Percentiles rank a stretch among this genome's conserved stretches.
These are phyloP conservation scores for Quercus aquifolioides DNA, from an alignment of 306 rosid genomes.

Conservation along the genomic window DNA sequence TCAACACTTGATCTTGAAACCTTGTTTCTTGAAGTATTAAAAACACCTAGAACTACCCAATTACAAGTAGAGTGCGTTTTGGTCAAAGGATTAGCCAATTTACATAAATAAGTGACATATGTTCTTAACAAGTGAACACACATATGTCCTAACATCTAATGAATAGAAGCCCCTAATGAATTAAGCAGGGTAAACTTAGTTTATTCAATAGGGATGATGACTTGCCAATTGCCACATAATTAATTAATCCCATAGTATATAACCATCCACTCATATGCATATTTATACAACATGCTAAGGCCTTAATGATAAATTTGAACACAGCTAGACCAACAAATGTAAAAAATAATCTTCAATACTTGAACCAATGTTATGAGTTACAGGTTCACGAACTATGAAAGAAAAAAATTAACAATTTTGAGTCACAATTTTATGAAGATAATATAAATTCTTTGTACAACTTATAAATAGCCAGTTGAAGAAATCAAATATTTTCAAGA, in stretches of 20 bases:
- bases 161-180: not conserved
- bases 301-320: not conserved
- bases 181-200: not conserved
- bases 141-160: too few relatives aligned
- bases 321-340: not conserved
- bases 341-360: not conserved
- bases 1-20: too few relatives aligned
- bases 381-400: not conserved
- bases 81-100: too few relatives aligned
- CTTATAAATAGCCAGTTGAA: not conserved
- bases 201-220: not conserved
- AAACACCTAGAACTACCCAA: too few relatives aligned
- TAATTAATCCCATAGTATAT: not conserved
- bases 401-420: not conserved
- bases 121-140: too few relatives aligned
- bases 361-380: not conserved
- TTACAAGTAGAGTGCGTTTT: too few relatives aligned
- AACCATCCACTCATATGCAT: not conserved
- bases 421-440: not conserved
- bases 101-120: too few relatives aligned
- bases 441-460: not conserved
- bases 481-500: conserved; percentile 9
- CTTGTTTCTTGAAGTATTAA: too few relatives aligned
- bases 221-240: not conserved
- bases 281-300: not conserved